Base-by-base conservation (phyloP, 2,329 filamentous ascomycete genomes). In the Nemania serpens region DNA sequence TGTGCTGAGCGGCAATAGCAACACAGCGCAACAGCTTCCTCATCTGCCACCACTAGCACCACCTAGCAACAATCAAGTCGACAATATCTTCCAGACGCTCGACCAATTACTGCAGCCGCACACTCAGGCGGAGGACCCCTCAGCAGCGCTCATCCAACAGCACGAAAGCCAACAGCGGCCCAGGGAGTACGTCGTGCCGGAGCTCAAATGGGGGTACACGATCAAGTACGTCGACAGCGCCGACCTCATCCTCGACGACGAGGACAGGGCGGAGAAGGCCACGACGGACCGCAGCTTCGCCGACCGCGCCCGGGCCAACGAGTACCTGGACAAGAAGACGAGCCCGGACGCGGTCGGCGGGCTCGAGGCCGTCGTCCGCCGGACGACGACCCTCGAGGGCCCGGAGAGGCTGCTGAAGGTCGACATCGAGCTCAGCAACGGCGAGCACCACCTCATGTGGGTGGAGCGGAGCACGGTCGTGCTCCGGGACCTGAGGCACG, bases 301-400 rank as follows among this genome's bases (percentile, higher is more conserved):
- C 2, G 43, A 58, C n/a, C 66, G 68, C 17, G 48, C 62, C 12
- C 20, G 61, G 22, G 69, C 69, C 17, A 71, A 71, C 52, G 54
- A 54, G 2, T 63, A 53, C 22, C 62, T 71, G 0, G 52, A 67
- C 9, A 53, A 64, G n/a, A 25, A 56, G 2, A 65, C 63, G 0
- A 46, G 46, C 7, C 48, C 62, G 9, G 61, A 61, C 15, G 18
- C 42, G 2, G 45, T 65, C 3, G 64, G 64, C 10, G 65, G 61
- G 11, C 52, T 65, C 42, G 55, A 62, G 3, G 51, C 45, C 6
- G 61, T 66, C n/a, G 55, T 61, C 1, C 52, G 46, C 10, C 63
- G 65, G 37, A 61, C 60, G 5, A 18, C 54, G 4, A 62, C 57
- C 1, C 56, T 64, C 2, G 55, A 59, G 37, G 48, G 61, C 18